phyloP scores from a whole-genome alignment of 2,329 filamentous ascomycete species.

The Sphaerostilbella broomeana region DNA sequence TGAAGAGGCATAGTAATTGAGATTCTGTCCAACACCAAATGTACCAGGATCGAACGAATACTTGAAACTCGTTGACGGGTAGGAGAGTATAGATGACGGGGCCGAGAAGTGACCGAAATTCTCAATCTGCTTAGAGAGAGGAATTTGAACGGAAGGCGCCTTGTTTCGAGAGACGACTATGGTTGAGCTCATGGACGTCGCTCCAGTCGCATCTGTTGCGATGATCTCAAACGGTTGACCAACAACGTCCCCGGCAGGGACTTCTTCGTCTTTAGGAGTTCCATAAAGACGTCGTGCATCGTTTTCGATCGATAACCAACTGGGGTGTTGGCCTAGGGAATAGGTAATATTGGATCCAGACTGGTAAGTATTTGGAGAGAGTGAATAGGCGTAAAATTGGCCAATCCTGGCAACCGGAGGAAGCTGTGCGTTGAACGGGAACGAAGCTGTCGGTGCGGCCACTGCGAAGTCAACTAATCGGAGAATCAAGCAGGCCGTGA shows the following conservation, averaged over 20 bases:
- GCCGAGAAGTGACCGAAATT: conserved; percentile 53
- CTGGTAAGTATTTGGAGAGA: conserved; percentile 68
- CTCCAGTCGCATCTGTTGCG: conserved; percentile 61
- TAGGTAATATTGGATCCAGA: conserved; percentile 61
- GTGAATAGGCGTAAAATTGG: conserved; percentile 61
- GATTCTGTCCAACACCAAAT: conserved; percentile 50
- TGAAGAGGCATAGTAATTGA: conserved; percentile 72
- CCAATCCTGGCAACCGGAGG: conserved; percentile 69
- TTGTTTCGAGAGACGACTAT: conserved; percentile 59
- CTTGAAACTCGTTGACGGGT: conserved; percentile 46
- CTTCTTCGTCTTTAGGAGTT: conserved; percentile 52
- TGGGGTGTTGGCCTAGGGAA: conserved; percentile 56
- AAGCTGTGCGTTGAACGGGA: conserved; percentile 79
- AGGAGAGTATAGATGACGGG: conserved; percentile 51
- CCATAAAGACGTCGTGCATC: conserved; percentile 60
- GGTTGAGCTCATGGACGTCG: conserved; percentile 57
- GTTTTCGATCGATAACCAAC: conserved; percentile 69
- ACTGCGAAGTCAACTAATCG: conserved; percentile 25
- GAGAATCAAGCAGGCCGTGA: conserved; percentile 22
- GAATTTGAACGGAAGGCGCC: conserved; percentile 47
- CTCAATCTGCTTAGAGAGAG: conserved; percentile 52
- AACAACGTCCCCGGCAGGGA: conserved; percentile 46
- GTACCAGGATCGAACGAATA: conserved; percentile 51
- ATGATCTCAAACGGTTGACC: conserved; percentile 58
- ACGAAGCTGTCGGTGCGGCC: conserved; percentile 43